Evolutionary conservation across 257 asterid species (phyloP).

Genomic region (Solanum paucissectum): DNA sequence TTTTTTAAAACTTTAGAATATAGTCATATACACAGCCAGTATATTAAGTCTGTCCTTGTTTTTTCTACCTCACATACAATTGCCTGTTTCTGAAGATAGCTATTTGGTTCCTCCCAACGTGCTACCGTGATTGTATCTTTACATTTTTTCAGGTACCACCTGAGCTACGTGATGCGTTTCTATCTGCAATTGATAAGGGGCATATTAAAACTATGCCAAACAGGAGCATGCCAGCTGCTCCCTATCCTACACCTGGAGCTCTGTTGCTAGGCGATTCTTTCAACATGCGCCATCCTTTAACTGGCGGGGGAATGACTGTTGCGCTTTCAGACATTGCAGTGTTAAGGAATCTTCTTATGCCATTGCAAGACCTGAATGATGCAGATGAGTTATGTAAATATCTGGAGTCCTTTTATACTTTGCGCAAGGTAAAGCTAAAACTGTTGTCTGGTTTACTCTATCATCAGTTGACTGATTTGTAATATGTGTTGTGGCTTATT

Average conservation of each 20-base stretch:
- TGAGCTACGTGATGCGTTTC: conserved; percentile 31
- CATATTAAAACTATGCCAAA: conserved; percentile 42
- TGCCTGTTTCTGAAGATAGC: neutral
- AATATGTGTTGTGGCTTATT: neutral
- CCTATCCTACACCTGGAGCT: conserved; percentile 40
- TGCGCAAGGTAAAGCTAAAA: conserved; percentile 30
- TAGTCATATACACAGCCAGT: neutral
- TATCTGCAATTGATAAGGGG: conserved; percentile 36
- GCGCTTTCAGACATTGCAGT: conserved; percentile 49
- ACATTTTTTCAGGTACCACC: conserved; percentile 28
- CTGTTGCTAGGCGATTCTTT: conserved; percentile 45
- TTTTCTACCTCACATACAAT: neutral
- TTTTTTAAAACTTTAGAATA: neutral
- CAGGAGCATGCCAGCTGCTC: conserved; percentile 52
- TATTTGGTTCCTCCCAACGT: neutral
- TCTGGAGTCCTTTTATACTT: conserved; percentile 37
- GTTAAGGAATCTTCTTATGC: conserved; percentile 32
- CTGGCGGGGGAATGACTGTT: conserved; percentile 58
- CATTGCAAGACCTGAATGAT: conserved; percentile 29
- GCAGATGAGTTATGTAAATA: conserved; percentile 27
- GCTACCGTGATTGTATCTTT: neutral
- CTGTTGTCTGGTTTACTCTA: neutral
- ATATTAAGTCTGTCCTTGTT: too few relatives aligned
- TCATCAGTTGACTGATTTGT: neutral
- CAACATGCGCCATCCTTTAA: conserved; percentile 57